Evolutionary conservation across 1,139 yeast genomes (phyloP).

Genomic region (Nakaseomyces kungkrabaensis): DNA sequence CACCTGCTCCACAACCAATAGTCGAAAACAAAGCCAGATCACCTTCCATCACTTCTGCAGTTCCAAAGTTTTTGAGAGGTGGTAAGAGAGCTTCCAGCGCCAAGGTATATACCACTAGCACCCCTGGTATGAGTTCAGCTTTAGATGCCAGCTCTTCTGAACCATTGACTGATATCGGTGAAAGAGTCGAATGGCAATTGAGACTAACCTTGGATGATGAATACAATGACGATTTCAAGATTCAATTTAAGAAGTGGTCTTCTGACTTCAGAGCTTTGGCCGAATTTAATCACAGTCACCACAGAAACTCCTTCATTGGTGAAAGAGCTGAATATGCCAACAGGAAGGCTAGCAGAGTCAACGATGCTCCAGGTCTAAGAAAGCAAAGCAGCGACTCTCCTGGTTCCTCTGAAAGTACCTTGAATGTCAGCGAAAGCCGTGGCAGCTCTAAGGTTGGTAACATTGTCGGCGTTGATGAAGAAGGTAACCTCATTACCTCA

Average conservation of each 20-base stretch:
- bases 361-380: neutral
- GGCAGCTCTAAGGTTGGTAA: neutral
- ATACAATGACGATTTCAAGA: constrained; percentile 5
- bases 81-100: neutral
- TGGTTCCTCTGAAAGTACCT: neutral
- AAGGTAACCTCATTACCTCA: constrained; percentile 24
- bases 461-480: constrained; percentile 13
- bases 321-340: neutral
- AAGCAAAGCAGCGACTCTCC: neutral
- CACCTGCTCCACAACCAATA: neutral
- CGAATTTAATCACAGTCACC: constrained; percentile 4
- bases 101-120: neutral
- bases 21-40: neutral
- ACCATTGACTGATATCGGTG: constrained; percentile 1
- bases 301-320: constrained; percentile 7
- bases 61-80: constrained; percentile 4
- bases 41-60: constrained; percentile 1
- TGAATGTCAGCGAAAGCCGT: neutral
- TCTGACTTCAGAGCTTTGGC: constrained; percentile 13
- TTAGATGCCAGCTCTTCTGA: neutral
- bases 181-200: neutral
- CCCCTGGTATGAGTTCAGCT: constrained; percentile 1
- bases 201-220: neutral
- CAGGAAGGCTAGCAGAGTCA: neutral
- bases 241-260: constrained; percentile 8